Evolutionary conservation across 176 grass and related monocot species (phyloP).

Genomic region (Phoenix roebelenii): DNA sequence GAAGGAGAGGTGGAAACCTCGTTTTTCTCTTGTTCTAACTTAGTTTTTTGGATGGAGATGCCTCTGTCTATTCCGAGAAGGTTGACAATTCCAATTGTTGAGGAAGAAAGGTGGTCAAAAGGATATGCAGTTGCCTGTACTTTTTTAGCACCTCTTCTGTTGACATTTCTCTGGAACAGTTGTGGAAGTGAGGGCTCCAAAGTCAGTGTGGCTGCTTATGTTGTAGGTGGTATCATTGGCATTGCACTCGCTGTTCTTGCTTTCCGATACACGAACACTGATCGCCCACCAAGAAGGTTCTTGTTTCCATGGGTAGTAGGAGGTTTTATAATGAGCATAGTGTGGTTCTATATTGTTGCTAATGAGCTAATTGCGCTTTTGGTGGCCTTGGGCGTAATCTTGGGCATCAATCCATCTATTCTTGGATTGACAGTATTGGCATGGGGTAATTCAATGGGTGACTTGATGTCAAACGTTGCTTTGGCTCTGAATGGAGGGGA

Average conservation of each 20-base stretch:
- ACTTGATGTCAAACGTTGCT: slow-evolving; percentile 93
- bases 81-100: slow-evolving; percentile 76
- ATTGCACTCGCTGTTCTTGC: slow-evolving; percentile 45
- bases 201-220: slow-evolving; percentile 31
- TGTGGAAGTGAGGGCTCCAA: slow-evolving; percentile 37
- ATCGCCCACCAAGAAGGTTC: slow-evolving; percentile 64
- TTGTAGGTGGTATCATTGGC: slow-evolving; percentile 42
- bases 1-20: slow-evolving; percentile 44
- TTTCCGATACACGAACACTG: slow-evolving; percentile 56
- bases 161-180: slow-evolving; percentile 66
- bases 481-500: slow-evolving; percentile 91
- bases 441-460: slow-evolving; percentile 98
- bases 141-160: slow-evolving; percentile 61
- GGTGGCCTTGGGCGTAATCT: slow-evolving; percentile 78
- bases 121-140: slow-evolving; percentile 66
- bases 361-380: slow-evolving; percentile 91
- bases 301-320: slow-evolving; percentile 92
- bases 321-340: slow-evolving; percentile 97
- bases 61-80: slow-evolving; percentile 85
- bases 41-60: slow-evolving; percentile 70
- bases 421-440: slow-evolving; percentile 89
- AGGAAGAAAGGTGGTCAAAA: slow-evolving; percentile 92
- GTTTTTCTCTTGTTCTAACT: slow-evolving; percentile 41
- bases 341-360: slow-evolving; percentile 95
- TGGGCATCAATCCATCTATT: slow-evolving; percentile 89